A percentile compares a stretch with the other conserved stretches of the same genome.
Conservation (phyloP, 148 eudicot species). For the Dysphania ambrosioides region DNA sequence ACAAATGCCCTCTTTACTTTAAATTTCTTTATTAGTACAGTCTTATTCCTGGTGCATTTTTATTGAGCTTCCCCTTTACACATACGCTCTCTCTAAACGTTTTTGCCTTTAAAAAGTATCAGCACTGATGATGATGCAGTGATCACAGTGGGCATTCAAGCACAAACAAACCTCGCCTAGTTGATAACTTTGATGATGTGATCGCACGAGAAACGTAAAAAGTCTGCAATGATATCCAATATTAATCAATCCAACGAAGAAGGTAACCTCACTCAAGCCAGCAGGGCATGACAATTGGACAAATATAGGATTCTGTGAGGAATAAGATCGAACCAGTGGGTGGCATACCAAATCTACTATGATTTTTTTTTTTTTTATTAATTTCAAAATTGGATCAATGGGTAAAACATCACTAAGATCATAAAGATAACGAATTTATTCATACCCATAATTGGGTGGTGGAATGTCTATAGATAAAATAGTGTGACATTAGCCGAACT, state of each 20-base stretch:
- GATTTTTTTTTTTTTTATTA: neutral
- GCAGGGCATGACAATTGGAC: neutral
- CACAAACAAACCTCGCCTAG: conserved; percentile 22
- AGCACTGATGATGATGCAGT: conserved; percentile 21
- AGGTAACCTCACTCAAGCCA: no score
- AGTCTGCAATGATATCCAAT: neutral
- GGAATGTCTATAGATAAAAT: neutral
- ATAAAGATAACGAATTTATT: neutral
- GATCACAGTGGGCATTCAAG: conserved; percentile 21
- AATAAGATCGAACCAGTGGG: conserved; percentile 1
- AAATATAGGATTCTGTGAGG: neutral
- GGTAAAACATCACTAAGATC: neutral
- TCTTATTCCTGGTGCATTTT: conserved; percentile 22
- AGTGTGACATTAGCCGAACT: neutral
- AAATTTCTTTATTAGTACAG: conserved; percentile 30
- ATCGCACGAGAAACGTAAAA: neutral
- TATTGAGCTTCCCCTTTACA: conserved; percentile 31
- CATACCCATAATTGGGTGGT: neutral
- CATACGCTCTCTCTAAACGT: neutral
- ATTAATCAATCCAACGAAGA: neutral
- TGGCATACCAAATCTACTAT: neutral
- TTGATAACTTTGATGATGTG: conserved; percentile 21
- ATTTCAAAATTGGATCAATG: neutral
- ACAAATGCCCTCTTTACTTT: conserved; percentile 45
- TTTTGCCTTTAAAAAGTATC: conserved; percentile 16